Evolutionary conservation across 495 filamentous ascomycete species (phyloP).

Genomic region (Rostrohypoxylon terebratum): DNA sequence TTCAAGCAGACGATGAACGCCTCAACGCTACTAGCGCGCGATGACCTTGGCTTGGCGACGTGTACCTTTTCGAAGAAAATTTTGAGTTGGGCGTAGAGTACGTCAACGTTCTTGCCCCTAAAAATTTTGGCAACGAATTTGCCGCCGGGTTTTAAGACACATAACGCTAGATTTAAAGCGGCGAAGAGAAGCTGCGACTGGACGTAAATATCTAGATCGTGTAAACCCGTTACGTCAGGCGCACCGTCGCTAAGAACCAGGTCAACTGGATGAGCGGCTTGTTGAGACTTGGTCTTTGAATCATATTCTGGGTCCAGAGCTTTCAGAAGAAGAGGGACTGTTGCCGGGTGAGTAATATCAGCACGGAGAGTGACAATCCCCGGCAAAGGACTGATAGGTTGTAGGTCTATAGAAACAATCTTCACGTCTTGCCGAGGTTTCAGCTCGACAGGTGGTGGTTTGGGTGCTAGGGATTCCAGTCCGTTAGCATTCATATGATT

Average conservation of each 20-base stretch:
- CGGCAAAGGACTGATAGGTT: slow-evolving; percentile 92
- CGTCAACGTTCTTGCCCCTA: slow-evolving; percentile 88
- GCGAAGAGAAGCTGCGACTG: slow-evolving; percentile 95
- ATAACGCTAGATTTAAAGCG: slow-evolving; percentile 90
- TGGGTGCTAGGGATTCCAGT: slow-evolving; percentile 40
- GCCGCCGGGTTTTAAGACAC: slow-evolving; percentile 90
- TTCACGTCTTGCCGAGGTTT: slow-evolving; percentile 80
- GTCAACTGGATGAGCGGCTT: slow-evolving; percentile 78
- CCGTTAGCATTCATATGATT: slow-evolving; percentile 40
- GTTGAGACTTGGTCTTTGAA: slow-evolving; percentile 59
- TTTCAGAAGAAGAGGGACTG: slow-evolving; percentile 85
- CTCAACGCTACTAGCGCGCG: slow-evolving; percentile 92
- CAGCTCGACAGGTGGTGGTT: slow-evolving; percentile 38
- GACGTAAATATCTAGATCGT: slow-evolving; percentile 97
- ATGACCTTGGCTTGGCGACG: slow-evolving; percentile 92
- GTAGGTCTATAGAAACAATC: slow-evolving; percentile 94
- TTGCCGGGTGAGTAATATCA: slow-evolving; percentile 97
- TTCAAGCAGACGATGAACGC: slow-evolving; percentile 96
- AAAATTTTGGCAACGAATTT: slow-evolving; percentile 99
- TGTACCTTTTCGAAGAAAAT: slow-evolving; percentile 88
- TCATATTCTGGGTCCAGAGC: slow-evolving; percentile 84
- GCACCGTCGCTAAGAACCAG: slow-evolving; percentile 95
- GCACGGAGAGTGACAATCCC: slow-evolving; percentile 92
- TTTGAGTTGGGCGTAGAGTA: slow-evolving; percentile 91
- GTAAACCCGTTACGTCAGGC: slow-evolving; percentile 94